These are phyloP conservation scores for Lichtheimia ornata DNA, from an alignment of 371 early-diverging fungal species.

Conservation along the genomic window DNA sequence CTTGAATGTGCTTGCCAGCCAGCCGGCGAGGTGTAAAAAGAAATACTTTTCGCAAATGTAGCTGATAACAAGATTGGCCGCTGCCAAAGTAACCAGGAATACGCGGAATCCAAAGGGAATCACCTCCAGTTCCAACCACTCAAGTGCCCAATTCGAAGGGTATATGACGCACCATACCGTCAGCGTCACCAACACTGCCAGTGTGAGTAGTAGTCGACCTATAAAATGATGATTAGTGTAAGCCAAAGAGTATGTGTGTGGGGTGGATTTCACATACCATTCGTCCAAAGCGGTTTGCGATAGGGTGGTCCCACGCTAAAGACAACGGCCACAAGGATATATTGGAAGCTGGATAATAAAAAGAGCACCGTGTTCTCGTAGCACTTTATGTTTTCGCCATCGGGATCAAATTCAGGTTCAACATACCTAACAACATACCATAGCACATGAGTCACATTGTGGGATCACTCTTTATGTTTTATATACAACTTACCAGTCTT, in stretches of 20 bases:
- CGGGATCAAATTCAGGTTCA: slow-evolving; percentile 63
- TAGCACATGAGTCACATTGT: slow-evolving; percentile 6
- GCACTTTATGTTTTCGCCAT: slow-evolving; percentile 70
- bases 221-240: neutral
- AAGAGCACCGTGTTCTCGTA: slow-evolving; percentile 92
- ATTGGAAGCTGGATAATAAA: slow-evolving; percentile 88
- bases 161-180: slow-evolving; percentile 50
- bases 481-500: slow-evolving; percentile 65
- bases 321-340: slow-evolving; percentile 85
- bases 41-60: slow-evolving; percentile 58
- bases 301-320: slow-evolving; percentile 96
- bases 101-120: slow-evolving; percentile 53
- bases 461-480: neutral
- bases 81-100: slow-evolving; percentile 47
- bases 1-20: slow-evolving; percentile 17
- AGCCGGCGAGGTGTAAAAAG: slow-evolving; percentile 29
- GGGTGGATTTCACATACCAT: slow-evolving; percentile 46
- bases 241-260: neutral
- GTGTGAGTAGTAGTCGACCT: slow-evolving; percentile 61
- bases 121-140: slow-evolving; percentile 58
- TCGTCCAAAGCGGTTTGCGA: slow-evolving; percentile 78
- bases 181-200: slow-evolving; percentile 46
- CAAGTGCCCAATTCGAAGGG: slow-evolving; percentile 43
- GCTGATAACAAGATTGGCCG: slow-evolving; percentile 45
- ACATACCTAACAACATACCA: slow-evolving; percentile 43